Base-by-base conservation (phyloP, 768 basidiomycete genomes). In the Cyclocybe aegerita region DNA sequence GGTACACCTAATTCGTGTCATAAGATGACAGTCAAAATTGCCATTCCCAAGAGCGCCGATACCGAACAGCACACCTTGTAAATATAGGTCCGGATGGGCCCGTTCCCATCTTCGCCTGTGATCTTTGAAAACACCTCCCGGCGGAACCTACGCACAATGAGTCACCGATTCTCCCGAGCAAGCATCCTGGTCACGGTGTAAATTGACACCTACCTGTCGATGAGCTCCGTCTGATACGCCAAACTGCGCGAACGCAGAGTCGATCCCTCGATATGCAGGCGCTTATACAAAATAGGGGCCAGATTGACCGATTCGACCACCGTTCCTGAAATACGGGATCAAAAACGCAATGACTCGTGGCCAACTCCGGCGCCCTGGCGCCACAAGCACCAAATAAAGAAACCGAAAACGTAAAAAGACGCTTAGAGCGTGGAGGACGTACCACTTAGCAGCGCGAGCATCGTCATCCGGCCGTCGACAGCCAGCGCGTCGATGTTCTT, bases 241-340 rank as follows among this genome's bases (percentile, higher is more conserved):
- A 75, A 60, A 17, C 81, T 78, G 39, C 91, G 82, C 30, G 86
- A 82, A 16, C 93, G 83, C 30, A 97, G 72, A 1, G 93, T 96
- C 15, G 91, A 90, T 15, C 94, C 93, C 67, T 93, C 86, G 44
- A 98, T 86, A 17, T 85, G 83, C 44, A 97, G 80, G 12, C 93
- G 84, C 71, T 95, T 98, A 67, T 75, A 84, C 50, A 96, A 71
- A 47, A 97, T 80, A 8, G 83, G 85, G 4, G 59, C 60, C 40
- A 97, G 70, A 64, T 86, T 77, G 50, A 83, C 70, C 10, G 69
- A 70, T 10, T 77, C 65, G 11, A 85, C 76, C 12, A 74, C 68
- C 30, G 66, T 61, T 39, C 87, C 88, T 88, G 60, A 47, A 49
- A 23, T 48, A 39, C 15, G 55, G 43, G 42, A 43, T 38, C 34